A percentile compares a stretch with the other conserved stretches of the same genome.
These are phyloP conservation scores for Leishmania turanica DNA, from an alignment of 208 protist species.

Conservation along the genomic window DNA sequence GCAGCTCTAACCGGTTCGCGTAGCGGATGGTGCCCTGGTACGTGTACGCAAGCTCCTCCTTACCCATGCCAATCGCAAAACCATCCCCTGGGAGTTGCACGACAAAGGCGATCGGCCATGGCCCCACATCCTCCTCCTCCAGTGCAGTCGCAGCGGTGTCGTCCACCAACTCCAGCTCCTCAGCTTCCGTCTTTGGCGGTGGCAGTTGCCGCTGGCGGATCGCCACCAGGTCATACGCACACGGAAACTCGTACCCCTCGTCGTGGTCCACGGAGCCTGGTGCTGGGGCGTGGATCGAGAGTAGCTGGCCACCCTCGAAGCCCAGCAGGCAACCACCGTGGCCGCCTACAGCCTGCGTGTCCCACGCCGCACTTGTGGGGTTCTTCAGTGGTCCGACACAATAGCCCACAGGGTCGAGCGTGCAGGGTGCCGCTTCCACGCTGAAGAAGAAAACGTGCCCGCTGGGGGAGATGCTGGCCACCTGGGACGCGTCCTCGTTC, in stretches of 20 bases:
- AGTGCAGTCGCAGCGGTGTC: constrained; percentile 50
- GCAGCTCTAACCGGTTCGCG: constrained; percentile 47
- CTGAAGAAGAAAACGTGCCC: constrained; percentile 95
- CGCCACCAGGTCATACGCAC: constrained; percentile 65
- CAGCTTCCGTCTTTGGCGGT: constrained; percentile 55
- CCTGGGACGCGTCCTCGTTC: constrained; percentile 45
- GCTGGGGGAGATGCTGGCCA: constrained; percentile 86
- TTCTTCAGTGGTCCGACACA: constrained; percentile 58
- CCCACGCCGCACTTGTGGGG: constrained; percentile 73
- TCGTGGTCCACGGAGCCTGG: constrained; percentile 53
- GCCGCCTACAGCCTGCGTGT: constrained; percentile 19
- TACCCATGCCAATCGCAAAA: constrained; percentile 60
- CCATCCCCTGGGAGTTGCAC: constrained; percentile 37
- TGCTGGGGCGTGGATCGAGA: constrained; percentile 60
- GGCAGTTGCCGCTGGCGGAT: constrained; percentile 75
- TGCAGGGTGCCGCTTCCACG: constrained; percentile 27
- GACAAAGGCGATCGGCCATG: constrained; percentile 70
- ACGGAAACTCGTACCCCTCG: constrained; percentile 72
- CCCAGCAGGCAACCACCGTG: constrained; percentile 69
- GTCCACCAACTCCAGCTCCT: constrained; percentile 54
- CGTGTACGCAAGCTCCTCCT: constrained; percentile 73
- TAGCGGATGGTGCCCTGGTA: constrained; percentile 76
- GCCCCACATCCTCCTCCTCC: constrained; percentile 81
- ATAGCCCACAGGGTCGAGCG: constrained; percentile 79
- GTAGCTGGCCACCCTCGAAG: constrained; percentile 65